Evolutionary conservation across 1,139 yeast genomes (phyloP), one percentile per base, ranked within the genome.

Genomic region (Hyphopichia burtonii): DNA sequence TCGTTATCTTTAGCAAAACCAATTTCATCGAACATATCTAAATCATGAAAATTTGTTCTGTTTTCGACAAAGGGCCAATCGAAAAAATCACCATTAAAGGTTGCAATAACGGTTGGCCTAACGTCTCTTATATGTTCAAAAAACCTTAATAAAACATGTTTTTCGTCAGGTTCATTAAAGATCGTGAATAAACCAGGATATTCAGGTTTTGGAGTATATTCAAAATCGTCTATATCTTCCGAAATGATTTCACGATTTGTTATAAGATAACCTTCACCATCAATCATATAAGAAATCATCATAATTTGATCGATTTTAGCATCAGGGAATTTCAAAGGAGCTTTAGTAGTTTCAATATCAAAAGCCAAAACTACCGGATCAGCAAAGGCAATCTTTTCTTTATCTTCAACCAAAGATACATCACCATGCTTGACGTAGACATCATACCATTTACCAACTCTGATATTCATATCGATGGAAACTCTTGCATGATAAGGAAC

Each of bases 261-360:
- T 49, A 94, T 94, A 31, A 94, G 70, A 57, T 69, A 94, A 35
- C 99, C 99, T 53, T 89, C 96, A 6, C 99, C 99, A 58, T 94
- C 99, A 46, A 94, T 90, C 99, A 94, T 94, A 63, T 94, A 94
- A 2, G 99, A 94, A 44, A 94, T 93, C 99, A 94, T 94, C 98
- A 94, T 94, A 37, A 94, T 78, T 63, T 89, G 96, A 66, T 94
- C 99, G n/a, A 86, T 74, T 17, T 86, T 74, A 4, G 97, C 79
- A 56, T 89, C 99, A 0, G 99, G 99, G 52, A 94, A 94, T 59
- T 94, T 94, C 44, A 94, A 75, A 1, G 99, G 98, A 15, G 95
- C 90, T 61, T 94, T 94, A 4, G 98, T 90, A 1, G 99, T 94
- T 71, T 94, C 99, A 43, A 94, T 94, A 76, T 94, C 99, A 59